phyloP scores from a whole-genome alignment of 495 filamentous ascomycete genomes.

The Chaetomium tenue region DNA sequence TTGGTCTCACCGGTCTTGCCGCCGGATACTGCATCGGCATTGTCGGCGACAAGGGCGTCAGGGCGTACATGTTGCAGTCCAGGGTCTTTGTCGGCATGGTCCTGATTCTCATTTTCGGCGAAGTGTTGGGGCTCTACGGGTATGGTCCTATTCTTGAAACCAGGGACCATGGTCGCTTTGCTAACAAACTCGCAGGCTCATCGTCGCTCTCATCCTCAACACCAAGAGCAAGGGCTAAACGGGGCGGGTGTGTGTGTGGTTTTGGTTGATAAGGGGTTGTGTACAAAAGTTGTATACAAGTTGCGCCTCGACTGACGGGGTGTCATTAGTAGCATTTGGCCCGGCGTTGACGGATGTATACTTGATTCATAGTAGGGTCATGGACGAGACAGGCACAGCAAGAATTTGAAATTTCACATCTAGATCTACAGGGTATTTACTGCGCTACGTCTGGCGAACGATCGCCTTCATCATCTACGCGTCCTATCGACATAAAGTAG shows the following conservation, averaged over 20 bases:
- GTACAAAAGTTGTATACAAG: slow-evolving; percentile 28
- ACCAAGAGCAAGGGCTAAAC: slow-evolving; percentile 54
- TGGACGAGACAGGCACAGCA: slow-evolving; percentile 14
- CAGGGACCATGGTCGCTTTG: slow-evolving; percentile 16
- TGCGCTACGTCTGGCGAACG: background rate
- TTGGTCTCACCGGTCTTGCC: slow-evolving; percentile 89
- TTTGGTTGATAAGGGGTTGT: slow-evolving; percentile 10
- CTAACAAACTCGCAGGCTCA: slow-evolving; percentile 37
- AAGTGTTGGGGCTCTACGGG: slow-evolving; percentile 97
- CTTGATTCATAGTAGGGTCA: slow-evolving; percentile 25
- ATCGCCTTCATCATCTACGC: too few species aligned
- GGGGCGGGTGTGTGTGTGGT: background rate
- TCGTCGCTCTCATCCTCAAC: slow-evolving; percentile 53
- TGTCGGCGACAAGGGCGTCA: slow-evolving; percentile 90
- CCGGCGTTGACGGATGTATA: slow-evolving; percentile 35
- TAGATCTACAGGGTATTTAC: background rate
- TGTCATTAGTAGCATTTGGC: slow-evolving; percentile 34
- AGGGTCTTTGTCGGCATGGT: slow-evolving; percentile 98
- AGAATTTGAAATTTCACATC: slow-evolving; percentile 16
- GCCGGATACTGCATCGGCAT: slow-evolving; percentile 96
- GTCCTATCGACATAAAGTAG: too few species aligned
- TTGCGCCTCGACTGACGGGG: slow-evolving; percentile 12
- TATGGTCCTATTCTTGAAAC: slow-evolving; percentile 42
- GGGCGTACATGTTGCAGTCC: slow-evolving; percentile 93
- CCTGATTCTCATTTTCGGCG: slow-evolving; percentile 95